Base-by-base conservation (phyloP, 2,329 filamentous ascomycete genomes). In the Gaeumannomyces sp. region DNA sequence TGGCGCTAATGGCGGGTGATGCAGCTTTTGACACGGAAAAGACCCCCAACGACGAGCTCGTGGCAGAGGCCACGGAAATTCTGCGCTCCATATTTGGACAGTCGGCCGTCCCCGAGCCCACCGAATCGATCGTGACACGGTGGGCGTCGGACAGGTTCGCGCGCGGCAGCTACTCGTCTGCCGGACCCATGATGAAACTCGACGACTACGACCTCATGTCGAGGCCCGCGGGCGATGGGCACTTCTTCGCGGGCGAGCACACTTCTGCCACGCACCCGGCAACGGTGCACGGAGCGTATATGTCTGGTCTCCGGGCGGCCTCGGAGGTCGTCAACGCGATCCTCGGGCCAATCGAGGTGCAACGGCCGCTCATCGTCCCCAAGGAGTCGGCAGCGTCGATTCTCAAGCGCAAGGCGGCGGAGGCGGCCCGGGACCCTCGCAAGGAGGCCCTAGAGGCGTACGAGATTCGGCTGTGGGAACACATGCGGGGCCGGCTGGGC, bases 141-240 rank as follows among this genome's bases (percentile, higher is more conserved):
- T 99, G 95, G 95, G 91, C 89, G 29, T 90, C 89, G 57, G 95
- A 99, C 75, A 88, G 85, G 25, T 99, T 97, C 75, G 90, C 94
- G n/a, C 84, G 90, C 67, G 95, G 95, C 38, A 97, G 91, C 74
- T 99, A 99, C 76, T 99, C 96, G 3, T 98, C 92, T 68, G 92
- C 96, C 1, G 93, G 91, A 0, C 89, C 93, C 7, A 83, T 87
- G 60, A 94, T 97, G 76, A 84, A 87, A 63, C 85, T 90, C 2
- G 90, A 93, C 63, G 95, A 99, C 74, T 99, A 99, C 76, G 92
- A 98, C 74, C 81, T 87, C 38, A 97, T 99, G 91, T 92, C 95
- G 2, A 85, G 85, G 61, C 81, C 90, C 1, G 82, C 97, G 38
- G 93, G 92, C 38, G 29, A 63, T 31, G 31, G 28, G 50, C 80